Evolutionary conservation across 164 flowering plant species (phyloP), one percentile per base, ranked within the genome.

Genomic region (Vitis riparia): DNA sequence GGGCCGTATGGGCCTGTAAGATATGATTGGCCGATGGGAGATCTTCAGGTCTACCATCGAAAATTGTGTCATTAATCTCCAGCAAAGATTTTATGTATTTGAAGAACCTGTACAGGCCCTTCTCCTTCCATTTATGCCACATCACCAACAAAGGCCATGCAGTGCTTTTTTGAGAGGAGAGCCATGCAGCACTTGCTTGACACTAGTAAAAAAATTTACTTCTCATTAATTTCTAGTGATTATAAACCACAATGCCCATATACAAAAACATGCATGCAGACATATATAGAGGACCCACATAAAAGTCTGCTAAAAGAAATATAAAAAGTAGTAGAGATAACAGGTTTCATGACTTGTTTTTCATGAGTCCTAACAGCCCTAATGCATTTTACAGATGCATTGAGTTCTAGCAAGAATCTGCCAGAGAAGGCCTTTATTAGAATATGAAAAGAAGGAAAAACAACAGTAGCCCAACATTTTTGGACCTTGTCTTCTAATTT

Each of bases 1-100:
- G 53, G 98, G 94, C 48, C 71, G 68, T 59, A 93, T 83, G 16
- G 86, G 89, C 84, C 99, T 87, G 69, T 86, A 95, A 69, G 82
- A 71, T 70, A 93, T 90, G 51, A 23, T 76, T 67, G 97, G 89
- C 70, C 76, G 81, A 59, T 37, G 82, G 15, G 82, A 68, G 49
- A 75, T 68, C 68, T 80, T 84, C 16, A 68, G 68, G 66, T 78
- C 87, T 69, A 81, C 89, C 97, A 91, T 91, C 65, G 85, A 67
- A 67, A 63, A 64, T 51, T 57, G 59, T 56, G 19, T 68, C 3
- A 52, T 76, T 73, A 84, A 82, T 88, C 86, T 74, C 82, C 83
- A 47, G 72, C 70, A 72, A 83, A 76, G 44, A 71, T 53, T 66
- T 74, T 76, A 75, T 73, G 53, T 68, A 77, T 63, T 51, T 60